Percentiles rank a stretch among this genome's conserved stretches.
These are phyloP conservation scores for Aspergillus sclerotiicarbonarius DNA, from an alignment of 495 filamentous ascomycete genomes.

Conservation along the genomic window DNA sequence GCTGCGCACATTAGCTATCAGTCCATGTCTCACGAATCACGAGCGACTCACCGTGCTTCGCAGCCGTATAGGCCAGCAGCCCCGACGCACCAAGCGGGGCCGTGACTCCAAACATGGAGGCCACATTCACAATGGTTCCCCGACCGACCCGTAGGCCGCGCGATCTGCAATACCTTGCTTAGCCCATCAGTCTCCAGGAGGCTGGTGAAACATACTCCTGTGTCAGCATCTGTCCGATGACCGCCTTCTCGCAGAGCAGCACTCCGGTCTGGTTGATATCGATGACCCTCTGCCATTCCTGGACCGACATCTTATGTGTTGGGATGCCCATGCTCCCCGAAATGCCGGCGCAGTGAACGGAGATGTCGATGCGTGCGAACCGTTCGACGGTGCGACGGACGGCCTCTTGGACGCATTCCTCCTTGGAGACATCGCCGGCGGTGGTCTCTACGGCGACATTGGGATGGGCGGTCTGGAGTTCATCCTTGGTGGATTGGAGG, in stretches of 20 bases:
- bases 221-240: constrained; percentile 42
- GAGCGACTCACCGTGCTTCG: neutral
- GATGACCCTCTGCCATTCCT: neutral
- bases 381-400: neutral
- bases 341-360: neutral
- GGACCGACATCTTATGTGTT: neutral
- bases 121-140: neutral
- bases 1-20: constrained; percentile 9
- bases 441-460: neutral
- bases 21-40: neutral
- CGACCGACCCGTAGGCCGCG: neutral
- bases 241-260: constrained; percentile 38
- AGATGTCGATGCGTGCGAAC: neutral
- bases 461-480: neutral
- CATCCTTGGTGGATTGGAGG: neutral
- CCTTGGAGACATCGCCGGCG: neutral
- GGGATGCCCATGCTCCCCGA: neutral
- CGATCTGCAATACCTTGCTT: too few species aligned
- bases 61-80: neutral
- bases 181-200: too few species aligned
- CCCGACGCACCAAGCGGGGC: neutral
- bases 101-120: neutral
- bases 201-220: constrained; percentile 24
- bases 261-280: constrained; percentile 12
- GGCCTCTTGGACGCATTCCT: neutral